These are phyloP conservation scores for Steccherinum ochraceum DNA, from an alignment of 768 basidiomycete species.

Conservation along the genomic window DNA sequence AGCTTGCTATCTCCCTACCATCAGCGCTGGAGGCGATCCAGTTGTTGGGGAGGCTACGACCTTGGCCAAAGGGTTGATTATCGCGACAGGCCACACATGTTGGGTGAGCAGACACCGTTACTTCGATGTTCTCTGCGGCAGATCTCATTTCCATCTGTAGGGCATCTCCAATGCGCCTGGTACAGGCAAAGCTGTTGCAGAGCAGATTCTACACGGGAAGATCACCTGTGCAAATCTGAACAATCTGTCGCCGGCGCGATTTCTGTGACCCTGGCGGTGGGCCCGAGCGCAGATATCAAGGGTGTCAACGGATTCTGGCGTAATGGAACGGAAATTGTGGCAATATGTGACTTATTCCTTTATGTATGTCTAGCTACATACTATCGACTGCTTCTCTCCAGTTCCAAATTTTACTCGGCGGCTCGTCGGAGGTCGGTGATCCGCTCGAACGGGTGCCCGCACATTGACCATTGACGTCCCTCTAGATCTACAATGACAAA, in stretches of 20 bases:
- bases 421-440: too few relatives aligned
- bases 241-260: constrained; percentile 34
- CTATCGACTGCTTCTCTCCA: too few relatives aligned
- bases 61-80: constrained; percentile 56
- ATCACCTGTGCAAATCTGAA: constrained; percentile 49
- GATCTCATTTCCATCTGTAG: constrained; percentile 28
- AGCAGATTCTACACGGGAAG: constrained; percentile 65
- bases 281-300: neutral
- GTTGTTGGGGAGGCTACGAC: constrained; percentile 58
- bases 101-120: constrained; percentile 51
- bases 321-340: too few relatives aligned
- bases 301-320: too few relatives aligned
- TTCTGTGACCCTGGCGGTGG: constrained; percentile 9
- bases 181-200: constrained; percentile 67
- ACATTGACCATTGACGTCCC: too few relatives aligned
- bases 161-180: constrained; percentile 82
- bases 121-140: constrained; percentile 5
- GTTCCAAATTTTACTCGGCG: too few relatives aligned
- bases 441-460: too few relatives aligned
- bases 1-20: constrained; percentile 77
- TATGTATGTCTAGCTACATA: too few relatives aligned
- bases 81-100: constrained; percentile 77
- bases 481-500: too few relatives aligned
- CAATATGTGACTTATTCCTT: too few relatives aligned
- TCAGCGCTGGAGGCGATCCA: constrained; percentile 54